Evolutionary conservation across 2,329 filamentous ascomycete genomes (phyloP), one percentile per base, ranked within the genome.

Genomic region (Fusarium anguioides): DNA sequence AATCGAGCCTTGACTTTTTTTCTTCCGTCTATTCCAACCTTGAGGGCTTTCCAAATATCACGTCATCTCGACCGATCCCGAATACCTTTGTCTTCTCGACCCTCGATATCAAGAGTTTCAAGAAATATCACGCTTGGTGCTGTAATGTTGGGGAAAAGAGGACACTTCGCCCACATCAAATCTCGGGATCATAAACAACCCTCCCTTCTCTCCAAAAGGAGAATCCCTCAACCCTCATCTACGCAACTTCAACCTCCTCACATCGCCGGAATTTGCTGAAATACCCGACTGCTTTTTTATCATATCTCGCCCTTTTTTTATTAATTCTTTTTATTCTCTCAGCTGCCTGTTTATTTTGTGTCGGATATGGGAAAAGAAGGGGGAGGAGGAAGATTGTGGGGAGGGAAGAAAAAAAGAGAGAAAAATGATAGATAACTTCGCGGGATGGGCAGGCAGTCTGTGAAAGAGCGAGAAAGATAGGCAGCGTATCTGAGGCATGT

Each of bases 281-380:
- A 68, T 68, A 68, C 65, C 65, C 65, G 46, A 61, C 44, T 64
- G 53, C 46, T 52, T n/a, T n/a, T n/a, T n/a, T 52, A 59, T 64
- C 35, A 52, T 39, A 50, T 51, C 27, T 61, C 40, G 17, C 42
- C 45, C 35, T 40, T 45, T 57, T 42, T 48, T 56, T 35, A 42
- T 37, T n/a, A n/a, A n/a, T n/a, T n/a, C n/a, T 37, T 53, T 26
- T 37, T 41, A 41, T 35, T 27, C n/a, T 45, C 33, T 24, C 41
- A 24, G 20, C 27, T 56, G 45, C 31, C 29, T 58, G 45, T 54
- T 26, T 39, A 35, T 42, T 26, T 17, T 45, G n/a, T 4, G 7
- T 8, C 26, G 45, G 27, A 45, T 6, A 27, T 17, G 23, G 24
- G 18, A 46, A 33, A 33, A 24, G 29, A 29, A 45, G 46, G 37